phyloP scores from a whole-genome alignment of 2,329 filamentous ascomycete genomes.

The Xylariaceae sp. region DNA sequence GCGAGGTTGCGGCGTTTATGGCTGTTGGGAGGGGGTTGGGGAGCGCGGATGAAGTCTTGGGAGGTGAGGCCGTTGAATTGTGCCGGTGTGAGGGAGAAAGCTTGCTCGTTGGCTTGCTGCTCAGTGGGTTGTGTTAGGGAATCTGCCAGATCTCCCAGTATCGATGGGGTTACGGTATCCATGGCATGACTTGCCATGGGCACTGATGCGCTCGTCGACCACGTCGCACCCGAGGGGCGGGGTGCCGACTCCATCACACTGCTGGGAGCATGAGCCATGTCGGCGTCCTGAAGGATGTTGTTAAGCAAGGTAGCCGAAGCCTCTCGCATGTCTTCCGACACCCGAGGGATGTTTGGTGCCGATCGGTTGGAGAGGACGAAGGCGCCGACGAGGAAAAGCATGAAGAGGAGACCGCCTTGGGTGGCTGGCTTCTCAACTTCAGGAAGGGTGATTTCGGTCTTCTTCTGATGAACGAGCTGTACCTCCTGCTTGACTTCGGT shows the following conservation, averaged over 20 bases:
- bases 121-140: constrained; percentile 70
- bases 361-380: constrained; percentile 87
- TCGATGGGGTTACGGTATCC: constrained; percentile 51
- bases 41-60: constrained; percentile 57
- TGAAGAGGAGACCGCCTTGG: constrained; percentile 79
- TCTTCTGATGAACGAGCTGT: constrained; percentile 52
- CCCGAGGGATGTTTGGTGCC: constrained; percentile 65
- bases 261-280: constrained; percentile 49
- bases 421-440: constrained; percentile 63
- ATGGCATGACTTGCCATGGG: constrained; percentile 43
- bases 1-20: constrained; percentile 70
- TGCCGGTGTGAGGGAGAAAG: constrained; percentile 78
- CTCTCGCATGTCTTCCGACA: constrained; percentile 75
- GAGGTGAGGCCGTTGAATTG: constrained; percentile 85
- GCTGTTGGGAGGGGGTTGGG: constrained; percentile 50
- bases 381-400: constrained; percentile 94
- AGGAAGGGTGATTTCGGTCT: constrained; percentile 45
- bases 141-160: constrained; percentile 63
- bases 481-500: constrained; percentile 58
- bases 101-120: constrained; percentile 81
- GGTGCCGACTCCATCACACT: constrained; percentile 44
- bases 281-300: constrained; percentile 77
- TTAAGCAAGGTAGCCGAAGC: constrained; percentile 74
- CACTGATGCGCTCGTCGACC: constrained; percentile 40
- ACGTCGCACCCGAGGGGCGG: constrained; percentile 49